Evolutionary conservation across 2,329 filamentous ascomycete species (phyloP).

Genomic region (Monosporascus sp.): DNA sequence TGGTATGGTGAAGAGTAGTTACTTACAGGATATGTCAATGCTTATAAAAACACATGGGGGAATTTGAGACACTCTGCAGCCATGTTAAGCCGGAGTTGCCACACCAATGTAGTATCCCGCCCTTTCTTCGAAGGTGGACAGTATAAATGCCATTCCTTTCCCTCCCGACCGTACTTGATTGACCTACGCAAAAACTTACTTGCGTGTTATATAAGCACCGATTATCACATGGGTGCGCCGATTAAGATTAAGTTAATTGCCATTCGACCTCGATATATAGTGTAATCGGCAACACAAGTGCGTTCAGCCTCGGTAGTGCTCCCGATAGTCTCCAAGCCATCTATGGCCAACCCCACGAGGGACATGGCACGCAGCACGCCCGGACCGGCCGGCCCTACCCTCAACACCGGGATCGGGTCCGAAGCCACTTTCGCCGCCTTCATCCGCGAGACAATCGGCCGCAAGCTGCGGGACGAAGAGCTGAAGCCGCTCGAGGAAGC

Average conservation of each 20-base stretch:
- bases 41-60: too few species aligned
- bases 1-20: background rate
- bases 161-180: too few species aligned
- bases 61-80: too few species aligned
- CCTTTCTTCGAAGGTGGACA: too few species aligned
- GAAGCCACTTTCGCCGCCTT: background rate
- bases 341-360: background rate
- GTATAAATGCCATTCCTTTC: too few species aligned
- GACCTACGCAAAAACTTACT: too few species aligned
- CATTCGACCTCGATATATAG: background rate
- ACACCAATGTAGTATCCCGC: too few species aligned
- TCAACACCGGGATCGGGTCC: background rate
- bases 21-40: background rate
- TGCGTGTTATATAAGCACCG: too few species aligned
- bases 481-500: background rate
- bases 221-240: too few species aligned
- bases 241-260: background rate
- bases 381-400: background rate
- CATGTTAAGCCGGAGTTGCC: too few species aligned
- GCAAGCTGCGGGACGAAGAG: background rate
- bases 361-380: background rate
- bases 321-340: background rate
- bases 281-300: background rate
- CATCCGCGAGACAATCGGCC: background rate
- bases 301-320: background rate